Conservation (phyloP, 2,329 filamentous ascomycete species). For the Pestalotiopsis sp. region DNA sequence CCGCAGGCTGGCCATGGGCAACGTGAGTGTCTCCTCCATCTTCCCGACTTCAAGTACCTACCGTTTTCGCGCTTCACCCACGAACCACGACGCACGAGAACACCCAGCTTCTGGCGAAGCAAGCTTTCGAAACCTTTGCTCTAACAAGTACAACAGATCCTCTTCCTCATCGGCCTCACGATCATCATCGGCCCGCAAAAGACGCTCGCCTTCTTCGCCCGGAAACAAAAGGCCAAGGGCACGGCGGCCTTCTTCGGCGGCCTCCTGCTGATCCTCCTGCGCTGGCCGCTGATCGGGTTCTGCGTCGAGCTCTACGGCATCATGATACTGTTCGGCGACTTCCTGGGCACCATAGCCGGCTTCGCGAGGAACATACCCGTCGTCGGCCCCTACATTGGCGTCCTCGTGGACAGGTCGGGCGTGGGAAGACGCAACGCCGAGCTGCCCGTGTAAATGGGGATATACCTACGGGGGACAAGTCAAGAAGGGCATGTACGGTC, state of each 20-base stretch:
- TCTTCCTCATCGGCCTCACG: slow-evolving; percentile 95
- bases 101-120: neutral
- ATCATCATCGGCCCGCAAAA: slow-evolving; percentile 94
- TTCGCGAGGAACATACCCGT: slow-evolving; percentile 86
- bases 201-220: slow-evolving; percentile 91
- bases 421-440: slow-evolving; percentile 73
- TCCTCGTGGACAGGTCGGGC: slow-evolving; percentile 70
- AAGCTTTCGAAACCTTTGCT: slow-evolving; percentile 10
- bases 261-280: slow-evolving; percentile 81
- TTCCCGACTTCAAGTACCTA: slow-evolving; percentile 12
- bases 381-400: slow-evolving; percentile 83
- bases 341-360: slow-evolving; percentile 86
- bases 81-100: slow-evolving; percentile 8
- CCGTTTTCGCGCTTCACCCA: slow-evolving; percentile 9
- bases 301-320: slow-evolving; percentile 91
- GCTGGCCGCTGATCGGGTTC: slow-evolving; percentile 93
- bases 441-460: slow-evolving; percentile 68
- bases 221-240: slow-evolving; percentile 89
- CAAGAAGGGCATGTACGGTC: slow-evolving; percentile 13
- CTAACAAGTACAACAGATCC: slow-evolving; percentile 63
- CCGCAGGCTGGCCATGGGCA: slow-evolving; percentile 93
- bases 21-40: slow-evolving; percentile 57
- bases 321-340: slow-evolving; percentile 91
- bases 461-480: neutral
- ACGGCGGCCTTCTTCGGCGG: slow-evolving; percentile 86